A percentile compares a stretch with the other conserved stretches of the same genome.
These are phyloP conservation scores for Nitzschia inconspicua DNA, from an alignment of 108 stramenopile genomes.

Conservation along the genomic window DNA sequence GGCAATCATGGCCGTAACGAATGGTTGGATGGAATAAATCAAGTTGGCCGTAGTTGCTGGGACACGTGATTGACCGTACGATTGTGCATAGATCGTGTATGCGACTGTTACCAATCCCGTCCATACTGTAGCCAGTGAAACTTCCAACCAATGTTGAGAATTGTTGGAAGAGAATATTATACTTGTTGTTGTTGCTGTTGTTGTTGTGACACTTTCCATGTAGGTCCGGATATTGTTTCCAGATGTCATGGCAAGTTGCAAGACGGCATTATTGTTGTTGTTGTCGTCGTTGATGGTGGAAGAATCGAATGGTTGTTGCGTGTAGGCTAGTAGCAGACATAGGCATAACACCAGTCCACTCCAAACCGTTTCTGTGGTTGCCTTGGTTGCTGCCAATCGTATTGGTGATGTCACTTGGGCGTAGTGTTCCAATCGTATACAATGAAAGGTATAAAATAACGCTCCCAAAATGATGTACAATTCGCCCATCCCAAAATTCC, in stretches of 20 bases:
- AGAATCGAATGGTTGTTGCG: not conserved
- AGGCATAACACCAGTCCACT: conserved; percentile 25
- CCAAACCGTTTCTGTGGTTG: conserved; percentile 49
- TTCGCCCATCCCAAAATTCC: conserved; percentile 46
- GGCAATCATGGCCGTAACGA: conserved; percentile 81
- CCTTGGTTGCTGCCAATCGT: conserved; percentile 64
- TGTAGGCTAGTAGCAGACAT: not conserved
- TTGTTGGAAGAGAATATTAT: no score
- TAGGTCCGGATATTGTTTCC: conserved; percentile 10
- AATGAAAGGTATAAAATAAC: conserved; percentile 68
- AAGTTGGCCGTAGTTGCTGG: conserved; percentile 74
- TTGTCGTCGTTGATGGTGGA: conserved; percentile 16
- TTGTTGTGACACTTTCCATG: not conserved
- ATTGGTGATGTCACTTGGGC: conserved; percentile 48
- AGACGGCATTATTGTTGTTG: conserved; percentile 20
- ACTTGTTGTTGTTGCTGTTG: no score
- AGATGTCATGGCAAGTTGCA: conserved; percentile 11
- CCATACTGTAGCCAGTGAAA: conserved; percentile 59
- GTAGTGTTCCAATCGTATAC: conserved; percentile 67
- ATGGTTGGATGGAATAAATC: conserved; percentile 82
- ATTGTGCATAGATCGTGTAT: conserved; percentile 84
- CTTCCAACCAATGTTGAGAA: not conserved
- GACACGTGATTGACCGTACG: conserved; percentile 73
- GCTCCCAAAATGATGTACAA: conserved; percentile 55
- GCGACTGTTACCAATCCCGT: conserved; percentile 77